Conservation (phyloP, 495 filamentous ascomycete genomes). For the Penicillium herquei region DNA sequence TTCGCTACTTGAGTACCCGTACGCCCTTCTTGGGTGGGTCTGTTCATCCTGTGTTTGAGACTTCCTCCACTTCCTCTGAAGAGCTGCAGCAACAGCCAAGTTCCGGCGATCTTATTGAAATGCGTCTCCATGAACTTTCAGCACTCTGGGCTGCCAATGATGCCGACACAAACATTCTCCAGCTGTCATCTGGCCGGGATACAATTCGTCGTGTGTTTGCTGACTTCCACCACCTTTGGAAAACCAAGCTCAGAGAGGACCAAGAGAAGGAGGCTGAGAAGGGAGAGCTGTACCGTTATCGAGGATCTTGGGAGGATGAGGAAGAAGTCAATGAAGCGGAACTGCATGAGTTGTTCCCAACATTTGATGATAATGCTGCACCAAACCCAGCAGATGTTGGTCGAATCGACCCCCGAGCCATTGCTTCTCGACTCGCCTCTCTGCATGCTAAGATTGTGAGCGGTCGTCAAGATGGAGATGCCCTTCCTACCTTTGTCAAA, state of each 20-base stretch:
- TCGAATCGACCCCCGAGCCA: conserved; percentile 39
- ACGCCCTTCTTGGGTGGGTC: conserved; percentile 66
- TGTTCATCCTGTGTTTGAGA: conserved; percentile 20
- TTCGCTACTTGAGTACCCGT: conserved; percentile 43
- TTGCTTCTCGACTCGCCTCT: conserved; percentile 50
- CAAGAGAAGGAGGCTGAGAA: conserved; percentile 68
- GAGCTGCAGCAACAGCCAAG: background rate
- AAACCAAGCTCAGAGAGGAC: conserved; percentile 66
- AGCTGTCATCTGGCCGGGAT: conserved; percentile 25
- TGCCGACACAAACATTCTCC: conserved; percentile 34
- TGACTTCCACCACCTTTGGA: conserved; percentile 75
- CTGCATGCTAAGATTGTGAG: conserved; percentile 54
- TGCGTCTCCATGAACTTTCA: conserved; percentile 45
- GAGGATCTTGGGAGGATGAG: conserved; percentile 68
- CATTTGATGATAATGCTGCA: conserved; percentile 55
- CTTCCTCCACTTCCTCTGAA: background rate
- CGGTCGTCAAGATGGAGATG: conserved; percentile 22
- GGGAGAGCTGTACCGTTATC: conserved; percentile 75
- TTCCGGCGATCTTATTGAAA: conserved; percentile 43
- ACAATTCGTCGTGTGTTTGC: conserved; percentile 55
- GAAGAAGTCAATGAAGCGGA: conserved; percentile 77
- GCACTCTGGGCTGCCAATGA: conserved; percentile 35
- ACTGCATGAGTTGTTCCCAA: conserved; percentile 77
- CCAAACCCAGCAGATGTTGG: conserved; percentile 26
- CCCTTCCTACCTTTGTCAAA: conserved; percentile 36